phyloP scores from a whole-genome alignment of 164 flowering plant genomes.

The Platanus orientalis region DNA sequence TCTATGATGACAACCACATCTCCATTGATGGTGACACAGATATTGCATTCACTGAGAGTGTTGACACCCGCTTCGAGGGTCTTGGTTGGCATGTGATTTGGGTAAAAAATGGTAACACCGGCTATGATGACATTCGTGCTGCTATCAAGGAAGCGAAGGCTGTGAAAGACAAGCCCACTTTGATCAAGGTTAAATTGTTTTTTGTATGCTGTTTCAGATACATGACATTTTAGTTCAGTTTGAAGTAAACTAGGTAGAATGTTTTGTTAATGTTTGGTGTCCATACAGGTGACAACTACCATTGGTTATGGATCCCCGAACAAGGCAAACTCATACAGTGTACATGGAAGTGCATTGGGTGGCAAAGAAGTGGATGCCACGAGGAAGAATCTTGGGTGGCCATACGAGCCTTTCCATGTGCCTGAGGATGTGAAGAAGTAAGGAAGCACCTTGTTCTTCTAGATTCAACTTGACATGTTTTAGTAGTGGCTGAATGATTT shows the following conservation, averaged over 20 bases:
- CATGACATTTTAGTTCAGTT: background rate
- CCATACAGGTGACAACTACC: slow-evolving; percentile 81
- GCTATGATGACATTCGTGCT: slow-evolving; percentile 95
- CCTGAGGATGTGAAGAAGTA: slow-evolving; percentile 92
- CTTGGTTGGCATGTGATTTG: slow-evolving; percentile 98
- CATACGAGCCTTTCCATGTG: slow-evolving; percentile 89
- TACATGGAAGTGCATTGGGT: slow-evolving; percentile 92
- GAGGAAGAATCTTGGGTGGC: slow-evolving; percentile 91
- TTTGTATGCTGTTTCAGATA: background rate
- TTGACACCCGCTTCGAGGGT: slow-evolving; percentile 83
- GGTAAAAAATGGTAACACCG: slow-evolving; percentile 96
- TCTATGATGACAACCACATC: slow-evolving; percentile 96
- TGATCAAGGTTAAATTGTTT: slow-evolving; percentile 68
- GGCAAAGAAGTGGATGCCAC: slow-evolving; percentile 98
- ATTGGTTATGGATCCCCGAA: slow-evolving; percentile 98
- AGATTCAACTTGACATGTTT: background rate
- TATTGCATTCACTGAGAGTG: slow-evolving; percentile 91
- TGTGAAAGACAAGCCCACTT: slow-evolving; percentile 85
- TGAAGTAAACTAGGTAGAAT: background rate
- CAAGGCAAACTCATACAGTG: slow-evolving; percentile 93
- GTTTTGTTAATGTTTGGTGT: slow-evolving; percentile 6
- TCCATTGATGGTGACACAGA: slow-evolving; percentile 97
- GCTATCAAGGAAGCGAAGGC: slow-evolving; percentile 94
- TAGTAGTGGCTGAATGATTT: background rate
- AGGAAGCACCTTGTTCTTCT: slow-evolving; percentile 9